Conservation (phyloP, 2,329 filamentous ascomycete species). For the Coniochaeta pulveracea region DNA sequence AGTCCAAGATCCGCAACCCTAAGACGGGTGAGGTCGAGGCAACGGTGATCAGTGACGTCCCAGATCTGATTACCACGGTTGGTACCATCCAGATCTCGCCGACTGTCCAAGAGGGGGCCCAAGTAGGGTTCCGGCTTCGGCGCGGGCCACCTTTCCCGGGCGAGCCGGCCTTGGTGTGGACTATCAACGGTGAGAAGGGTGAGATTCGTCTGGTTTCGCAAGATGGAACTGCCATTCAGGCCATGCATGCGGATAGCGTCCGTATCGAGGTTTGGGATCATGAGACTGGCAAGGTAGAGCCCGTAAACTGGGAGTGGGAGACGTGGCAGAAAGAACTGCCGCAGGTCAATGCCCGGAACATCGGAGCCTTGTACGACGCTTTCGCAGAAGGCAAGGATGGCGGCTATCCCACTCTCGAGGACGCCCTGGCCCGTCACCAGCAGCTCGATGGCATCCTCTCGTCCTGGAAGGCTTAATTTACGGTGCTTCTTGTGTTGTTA, state of each 20-base stretch:
- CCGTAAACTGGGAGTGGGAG: constrained; percentile 30
- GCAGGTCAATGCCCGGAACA: constrained; percentile 29
- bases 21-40: not conserved
- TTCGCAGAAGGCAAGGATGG: constrained; percentile 25
- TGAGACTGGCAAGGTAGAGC: constrained; percentile 28
- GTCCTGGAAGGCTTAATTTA: constrained; percentile 9
- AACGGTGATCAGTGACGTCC: constrained; percentile 13
- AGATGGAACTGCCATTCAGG: constrained; percentile 16
- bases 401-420: constrained; percentile 23
- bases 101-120: constrained; percentile 20
- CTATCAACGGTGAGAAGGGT: constrained; percentile 37
- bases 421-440: constrained; percentile 33
- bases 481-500: too few species aligned
- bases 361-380: constrained; percentile 45
- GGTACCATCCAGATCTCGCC: constrained; percentile 20
- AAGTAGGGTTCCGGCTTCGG: constrained; percentile 31
- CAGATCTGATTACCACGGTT: constrained; percentile 18
- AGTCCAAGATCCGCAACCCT: constrained; percentile 20
- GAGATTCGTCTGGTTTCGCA: constrained; percentile 30
- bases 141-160: constrained; percentile 36
- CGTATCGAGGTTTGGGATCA: constrained; percentile 39
- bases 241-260: constrained; percentile 24
- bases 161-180: constrained; percentile 33
- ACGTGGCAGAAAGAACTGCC: constrained; percentile 35
- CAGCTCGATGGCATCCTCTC: constrained; percentile 26